A percentile compares a stretch with the other conserved stretches of the same genome.
These are phyloP conservation scores for Karstenula rhodostoma DNA, from an alignment of 2,329 filamentous ascomycete species.

Conservation along the genomic window DNA sequence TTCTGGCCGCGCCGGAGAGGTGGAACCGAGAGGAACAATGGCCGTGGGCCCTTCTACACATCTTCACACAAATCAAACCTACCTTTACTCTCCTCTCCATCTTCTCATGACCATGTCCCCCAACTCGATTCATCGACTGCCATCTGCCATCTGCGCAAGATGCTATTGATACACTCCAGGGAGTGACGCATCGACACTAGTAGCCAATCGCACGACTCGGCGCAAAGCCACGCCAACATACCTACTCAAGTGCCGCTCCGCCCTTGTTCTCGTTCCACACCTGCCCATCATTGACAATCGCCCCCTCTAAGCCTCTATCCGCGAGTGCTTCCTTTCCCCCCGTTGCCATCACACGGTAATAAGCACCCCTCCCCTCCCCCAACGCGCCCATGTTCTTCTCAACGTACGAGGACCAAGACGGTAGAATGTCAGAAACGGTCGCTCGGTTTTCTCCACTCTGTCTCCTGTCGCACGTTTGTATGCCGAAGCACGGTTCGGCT, in stretches of 20 bases:
- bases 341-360: not conserved
- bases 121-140: not conserved
- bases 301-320: not conserved
- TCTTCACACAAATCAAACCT: not conserved
- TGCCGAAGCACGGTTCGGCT: not conserved
- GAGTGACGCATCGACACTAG: not conserved
- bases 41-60: not conserved
- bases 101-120: not conserved
- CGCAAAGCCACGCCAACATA: slow-evolving; percentile 1
- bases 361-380: not conserved
- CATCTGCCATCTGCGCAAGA: not conserved
- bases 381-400: not conserved
- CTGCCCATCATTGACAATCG: slow-evolving; percentile 4
- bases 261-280: not conserved
- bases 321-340: not conserved
- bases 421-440: slow-evolving; percentile 1
- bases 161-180: not conserved
- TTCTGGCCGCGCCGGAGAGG: slow-evolving; percentile 1
- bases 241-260: not conserved
- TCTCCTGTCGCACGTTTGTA: slow-evolving; percentile 1
- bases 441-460: not conserved
- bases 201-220: not conserved
- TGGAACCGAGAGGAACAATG: not conserved
- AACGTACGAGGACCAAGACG: slow-evolving; percentile 1
- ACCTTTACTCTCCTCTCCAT: not conserved